Conservation (phyloP, 2,329 filamentous ascomycete genomes). For the Trichoderma aggressivum region DNA sequence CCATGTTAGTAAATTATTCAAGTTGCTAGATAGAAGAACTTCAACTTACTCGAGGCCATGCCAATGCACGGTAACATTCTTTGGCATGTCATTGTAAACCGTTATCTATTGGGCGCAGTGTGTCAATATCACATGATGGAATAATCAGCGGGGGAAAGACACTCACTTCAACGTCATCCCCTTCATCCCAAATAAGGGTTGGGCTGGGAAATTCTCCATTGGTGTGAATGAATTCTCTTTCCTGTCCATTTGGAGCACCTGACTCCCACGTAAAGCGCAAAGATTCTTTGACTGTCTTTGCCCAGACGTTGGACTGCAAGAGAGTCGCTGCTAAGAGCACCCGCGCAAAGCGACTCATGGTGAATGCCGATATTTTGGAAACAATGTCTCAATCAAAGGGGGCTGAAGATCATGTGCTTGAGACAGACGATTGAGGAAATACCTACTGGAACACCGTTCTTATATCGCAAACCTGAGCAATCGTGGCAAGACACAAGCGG, state of each 20-base stretch:
- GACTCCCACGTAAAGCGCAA: constrained; percentile 19
- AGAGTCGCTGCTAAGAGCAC: neutral
- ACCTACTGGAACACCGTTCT: neutral
- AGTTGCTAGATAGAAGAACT: neutral
- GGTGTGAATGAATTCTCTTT: constrained; percentile 17
- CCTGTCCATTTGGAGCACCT: constrained; percentile 20
- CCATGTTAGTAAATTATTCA: neutral
- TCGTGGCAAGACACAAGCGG: neutral
- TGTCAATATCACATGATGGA: neutral
- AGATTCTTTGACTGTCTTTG: neutral
- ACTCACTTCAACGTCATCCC: constrained; percentile 24
- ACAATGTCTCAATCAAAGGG: neutral
- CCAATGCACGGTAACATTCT: constrained; percentile 3
- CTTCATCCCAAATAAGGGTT: constrained; percentile 17
- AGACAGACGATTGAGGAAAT: neutral
- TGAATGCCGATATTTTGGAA: neutral
- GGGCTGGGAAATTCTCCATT: constrained; percentile 23
- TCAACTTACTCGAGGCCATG: neutral
- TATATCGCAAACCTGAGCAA: neutral
- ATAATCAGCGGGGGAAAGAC: constrained; percentile 8
- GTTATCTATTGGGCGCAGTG: neutral
- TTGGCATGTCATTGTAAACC: neutral
- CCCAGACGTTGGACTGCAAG: neutral
- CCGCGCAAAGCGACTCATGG: neutral
- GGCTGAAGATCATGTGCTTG: neutral